Evolutionary conservation across 257 asterid genomes (phyloP).

Genomic region (Petunia axillaris): DNA sequence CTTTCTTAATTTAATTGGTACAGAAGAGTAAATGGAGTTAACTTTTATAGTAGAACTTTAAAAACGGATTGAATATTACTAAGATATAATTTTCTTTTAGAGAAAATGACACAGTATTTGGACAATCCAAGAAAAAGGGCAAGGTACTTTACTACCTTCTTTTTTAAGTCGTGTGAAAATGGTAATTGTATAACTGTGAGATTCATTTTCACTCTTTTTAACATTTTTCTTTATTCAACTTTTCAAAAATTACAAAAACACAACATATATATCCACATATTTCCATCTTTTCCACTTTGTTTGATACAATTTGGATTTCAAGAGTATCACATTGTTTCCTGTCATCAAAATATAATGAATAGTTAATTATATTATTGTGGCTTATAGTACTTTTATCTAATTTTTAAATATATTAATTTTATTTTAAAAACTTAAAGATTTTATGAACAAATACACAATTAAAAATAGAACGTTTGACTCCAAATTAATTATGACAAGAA

Average conservation of each 20-base stretch:
- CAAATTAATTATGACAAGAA: no score
- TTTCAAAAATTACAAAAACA: not conserved
- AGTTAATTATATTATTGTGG: no score
- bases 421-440: no score
- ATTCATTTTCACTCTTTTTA: not conserved
- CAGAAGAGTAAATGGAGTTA: not conserved
- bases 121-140: not conserved
- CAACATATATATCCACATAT: not conserved
- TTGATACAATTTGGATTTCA: no score
- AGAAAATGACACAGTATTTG: not conserved
- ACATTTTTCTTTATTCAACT: not conserved
- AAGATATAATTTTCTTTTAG: not conserved
- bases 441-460: no score
- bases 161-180: not conserved
- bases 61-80: not conserved
- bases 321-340: no score
- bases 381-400: no score
- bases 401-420: no score
- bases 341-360: no score
- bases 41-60: not conserved
- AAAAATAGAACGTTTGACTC: no score
- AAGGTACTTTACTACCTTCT: not conserved
- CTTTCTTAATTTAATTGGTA: not conserved
- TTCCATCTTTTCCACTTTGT: no score
- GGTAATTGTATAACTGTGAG: not conserved